Conservation (phyloP, 148 eudicot species). For the Dysphania ambrosioides region DNA sequence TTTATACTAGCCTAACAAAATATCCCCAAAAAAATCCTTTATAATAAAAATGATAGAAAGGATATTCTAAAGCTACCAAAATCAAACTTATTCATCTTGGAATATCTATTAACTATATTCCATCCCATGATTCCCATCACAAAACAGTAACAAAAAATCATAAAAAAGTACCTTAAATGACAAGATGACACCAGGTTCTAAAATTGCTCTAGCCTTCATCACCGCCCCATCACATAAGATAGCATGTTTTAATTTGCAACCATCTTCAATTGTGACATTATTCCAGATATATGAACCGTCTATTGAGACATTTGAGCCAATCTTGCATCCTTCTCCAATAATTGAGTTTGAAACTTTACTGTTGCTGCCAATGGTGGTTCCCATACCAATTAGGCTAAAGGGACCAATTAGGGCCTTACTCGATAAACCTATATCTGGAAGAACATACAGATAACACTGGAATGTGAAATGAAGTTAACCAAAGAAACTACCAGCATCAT, state of each 20-base stretch:
- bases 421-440: slow-evolving; percentile 56
- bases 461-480: background rate
- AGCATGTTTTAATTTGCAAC: slow-evolving; percentile 72
- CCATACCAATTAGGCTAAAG: slow-evolving; percentile 69
- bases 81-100: background rate
- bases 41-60: background rate
- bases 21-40: no score
- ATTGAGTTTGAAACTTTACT: slow-evolving; percentile 69
- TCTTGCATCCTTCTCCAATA: slow-evolving; percentile 79
- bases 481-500: background rate
- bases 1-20: background rate
- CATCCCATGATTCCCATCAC: background rate
- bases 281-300: slow-evolving; percentile 89
- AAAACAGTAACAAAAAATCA: background rate
- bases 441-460: slow-evolving; percentile 9
- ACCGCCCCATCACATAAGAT: slow-evolving; percentile 85
- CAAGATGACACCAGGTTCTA: slow-evolving; percentile 83
- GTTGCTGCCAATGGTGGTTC: slow-evolving; percentile 59
- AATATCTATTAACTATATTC: background rate
- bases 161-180: slow-evolving; percentile 90
- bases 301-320: slow-evolving; percentile 78
- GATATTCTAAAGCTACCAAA: background rate
- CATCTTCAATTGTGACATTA: slow-evolving; percentile 83
- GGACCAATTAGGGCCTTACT: slow-evolving; percentile 80
- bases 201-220: slow-evolving; percentile 65